These are phyloP conservation scores for Fusarium sp. DNA, from an alignment of 2,329 filamentous ascomycete species.

Conservation along the genomic window DNA sequence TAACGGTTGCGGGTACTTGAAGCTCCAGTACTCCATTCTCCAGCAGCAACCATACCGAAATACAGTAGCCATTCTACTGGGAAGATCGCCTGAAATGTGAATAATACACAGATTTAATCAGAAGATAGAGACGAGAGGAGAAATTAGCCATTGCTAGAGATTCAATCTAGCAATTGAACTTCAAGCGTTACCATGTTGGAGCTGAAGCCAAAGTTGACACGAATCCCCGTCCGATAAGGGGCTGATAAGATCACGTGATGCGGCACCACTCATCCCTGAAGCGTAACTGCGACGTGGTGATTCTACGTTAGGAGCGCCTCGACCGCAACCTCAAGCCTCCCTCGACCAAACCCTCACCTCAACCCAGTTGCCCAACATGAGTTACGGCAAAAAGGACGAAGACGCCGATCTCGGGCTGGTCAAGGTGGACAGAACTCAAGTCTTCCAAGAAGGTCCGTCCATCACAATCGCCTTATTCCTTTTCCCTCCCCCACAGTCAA, in stretches of 20 bases:
- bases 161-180: not conserved
- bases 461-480: slow-evolving; percentile 46
- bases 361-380: slow-evolving; percentile 73
- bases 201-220: slow-evolving; percentile 41
- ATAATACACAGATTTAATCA: not conserved
- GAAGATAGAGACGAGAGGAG: not conserved
- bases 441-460: slow-evolving; percentile 94
- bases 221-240: slow-evolving; percentile 43
- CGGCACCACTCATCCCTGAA: slow-evolving; percentile 43
- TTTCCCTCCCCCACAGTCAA: slow-evolving; percentile 44
- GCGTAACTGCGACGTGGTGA: slow-evolving; percentile 55
- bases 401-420: slow-evolving; percentile 93
- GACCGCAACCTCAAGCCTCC: slow-evolving; percentile 50
- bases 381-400: slow-evolving; percentile 99
- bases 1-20: slow-evolving; percentile 6
- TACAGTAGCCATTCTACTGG: not conserved
- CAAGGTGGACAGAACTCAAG: slow-evolving; percentile 96
- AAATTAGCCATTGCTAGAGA: not conserved
- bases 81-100: not conserved
- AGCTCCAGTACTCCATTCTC: slow-evolving; percentile 15
- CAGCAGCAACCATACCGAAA: not conserved
- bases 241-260: slow-evolving; percentile 51
- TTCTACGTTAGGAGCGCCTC: slow-evolving; percentile 45
- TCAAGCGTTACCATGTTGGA: not conserved
- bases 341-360: slow-evolving; percentile 46